phyloP scores from a whole-genome alignment of 1,139 yeast genomes.

The Debaryomyces udenii region DNA sequence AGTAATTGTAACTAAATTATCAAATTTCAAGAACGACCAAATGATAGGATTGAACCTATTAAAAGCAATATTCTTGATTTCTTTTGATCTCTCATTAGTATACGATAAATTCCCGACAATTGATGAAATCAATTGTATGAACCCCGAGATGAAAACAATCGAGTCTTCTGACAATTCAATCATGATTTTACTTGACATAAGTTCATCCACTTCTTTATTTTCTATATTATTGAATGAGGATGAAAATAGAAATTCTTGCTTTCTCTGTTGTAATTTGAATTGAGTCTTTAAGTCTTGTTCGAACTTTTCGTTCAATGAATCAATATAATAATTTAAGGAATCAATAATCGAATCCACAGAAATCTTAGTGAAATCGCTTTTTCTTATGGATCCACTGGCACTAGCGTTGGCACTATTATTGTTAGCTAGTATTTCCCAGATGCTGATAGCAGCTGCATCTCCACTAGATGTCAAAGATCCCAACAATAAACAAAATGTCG shows the following conservation, averaged over 20 bases:
- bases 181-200: constrained; percentile 24
- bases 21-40: constrained; percentile 42
- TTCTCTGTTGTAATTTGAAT: constrained; percentile 35
- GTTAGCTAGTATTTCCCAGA: constrained; percentile 45
- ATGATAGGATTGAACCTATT: constrained; percentile 41
- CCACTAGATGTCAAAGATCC: constrained; percentile 73
- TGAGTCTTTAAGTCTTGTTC: constrained; percentile 39
- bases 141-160: constrained; percentile 73
- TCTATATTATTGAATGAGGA: constrained; percentile 16
- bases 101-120: constrained; percentile 36
- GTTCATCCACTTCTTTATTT: constrained; percentile 20
- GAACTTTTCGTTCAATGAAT: constrained; percentile 49
- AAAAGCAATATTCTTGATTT: constrained; percentile 35
- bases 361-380: constrained; percentile 47
- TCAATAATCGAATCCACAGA: constrained; percentile 65
- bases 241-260: constrained; percentile 42
- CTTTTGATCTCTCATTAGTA: constrained; percentile 27
- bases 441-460: constrained; percentile 46
- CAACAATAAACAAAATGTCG: constrained; percentile 79
- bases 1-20: constrained; percentile 37
- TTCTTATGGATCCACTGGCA: constrained; percentile 23
- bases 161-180: constrained; percentile 81
- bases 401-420: constrained; percentile 27
- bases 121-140: constrained; percentile 49
- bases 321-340: constrained; percentile 58